Evolutionary conservation across 2,329 filamentous ascomycete species (phyloP), one percentile per base, ranked within the genome.

Genomic region (Fusarium caatingaense): DNA sequence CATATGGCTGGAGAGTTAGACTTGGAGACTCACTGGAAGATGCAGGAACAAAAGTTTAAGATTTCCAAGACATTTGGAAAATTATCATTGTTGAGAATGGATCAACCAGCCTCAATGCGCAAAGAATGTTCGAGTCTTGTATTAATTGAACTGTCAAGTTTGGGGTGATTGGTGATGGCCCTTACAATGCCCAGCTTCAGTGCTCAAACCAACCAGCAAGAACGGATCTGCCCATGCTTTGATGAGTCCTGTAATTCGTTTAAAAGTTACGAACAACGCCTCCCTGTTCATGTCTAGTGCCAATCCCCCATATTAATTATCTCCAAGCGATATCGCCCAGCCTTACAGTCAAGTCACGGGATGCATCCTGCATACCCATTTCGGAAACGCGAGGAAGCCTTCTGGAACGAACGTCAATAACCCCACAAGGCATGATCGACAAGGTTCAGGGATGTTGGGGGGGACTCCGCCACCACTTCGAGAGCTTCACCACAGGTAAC

Each of bases 401-500:
- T 70, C 68, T 53, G 16, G 67, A 70, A 69, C 10, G 34, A 20
- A n/a, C 12, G 11, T 16, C 53, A n/a, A n/a, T 16, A 18, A 21
- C 54, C 28, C 60, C 20, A 47, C 23, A 25, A 37, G 16, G 18
- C 12, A 28, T 21, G 37, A 47, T 60, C 32, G 21, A 11, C 50
- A 20, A 57, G 53, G 53, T 34, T 45, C 42, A 34, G 63, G 56
- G n/a, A 32, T 34, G 18, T 30, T 42, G 18, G 20, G 21, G 27
- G 27, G 41, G 18, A 50, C 66, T 56, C 66, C 51, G 66, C 66
- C 66, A 69, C 66, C 56, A 53, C 47, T 2, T 23, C 10, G n/a
- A 25, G 28, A 54, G 37, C 47, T 60, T 28, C 49, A n/a, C 25
- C 21, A 25, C 42, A 34, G 21, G 27, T 23, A 5, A 11, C 37